phyloP scores from a whole-genome alignment of 192 early-diverging fungal species.

The Entomortierella chlamydospora region DNA sequence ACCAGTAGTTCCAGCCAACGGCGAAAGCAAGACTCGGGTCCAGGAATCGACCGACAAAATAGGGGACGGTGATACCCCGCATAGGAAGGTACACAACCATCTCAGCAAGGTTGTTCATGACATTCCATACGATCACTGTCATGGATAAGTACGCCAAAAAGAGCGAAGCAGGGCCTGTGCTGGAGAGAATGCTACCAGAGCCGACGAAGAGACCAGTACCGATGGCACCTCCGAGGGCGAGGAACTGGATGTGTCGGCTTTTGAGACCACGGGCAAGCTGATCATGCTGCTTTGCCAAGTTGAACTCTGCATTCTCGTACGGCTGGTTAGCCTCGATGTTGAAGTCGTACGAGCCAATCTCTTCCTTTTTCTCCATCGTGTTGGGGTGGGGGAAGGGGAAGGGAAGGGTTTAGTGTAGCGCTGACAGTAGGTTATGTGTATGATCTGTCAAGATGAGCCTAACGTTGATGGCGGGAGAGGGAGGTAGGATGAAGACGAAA shows the following conservation, averaged over 20 bases:
- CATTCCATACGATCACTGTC: conserved; percentile 76
- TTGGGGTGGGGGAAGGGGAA: too few species aligned
- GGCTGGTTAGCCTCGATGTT: conserved; percentile 3
- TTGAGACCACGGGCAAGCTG: conserved; percentile 67
- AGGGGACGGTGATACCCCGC: conserved; percentile 83
- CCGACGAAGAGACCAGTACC: conserved; percentile 90
- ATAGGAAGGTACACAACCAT: conserved; percentile 88
- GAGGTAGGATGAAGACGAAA: background rate
- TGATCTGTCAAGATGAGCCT: background rate
- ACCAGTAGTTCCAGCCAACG: conserved; percentile 67
- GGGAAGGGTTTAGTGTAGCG: background rate
- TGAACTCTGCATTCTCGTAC: conserved; percentile 5
- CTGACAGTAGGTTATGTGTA: background rate
- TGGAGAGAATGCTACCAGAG: conserved; percentile 76
- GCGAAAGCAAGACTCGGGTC: conserved; percentile 82
- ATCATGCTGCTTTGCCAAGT: conserved; percentile 16
- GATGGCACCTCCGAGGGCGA: conserved; percentile 84
- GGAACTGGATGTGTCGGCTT: conserved; percentile 75
- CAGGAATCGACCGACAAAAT: conserved; percentile 78
- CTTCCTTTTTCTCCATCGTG: background rate
- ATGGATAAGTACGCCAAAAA: conserved; percentile 79
- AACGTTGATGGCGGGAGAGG: background rate
- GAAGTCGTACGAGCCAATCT: background rate
- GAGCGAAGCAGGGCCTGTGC: conserved; percentile 82
- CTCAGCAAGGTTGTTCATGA: conserved; percentile 86